Conservation (phyloP, 805 yeast genomes). For the Starmerella potacharoeniae region DNA sequence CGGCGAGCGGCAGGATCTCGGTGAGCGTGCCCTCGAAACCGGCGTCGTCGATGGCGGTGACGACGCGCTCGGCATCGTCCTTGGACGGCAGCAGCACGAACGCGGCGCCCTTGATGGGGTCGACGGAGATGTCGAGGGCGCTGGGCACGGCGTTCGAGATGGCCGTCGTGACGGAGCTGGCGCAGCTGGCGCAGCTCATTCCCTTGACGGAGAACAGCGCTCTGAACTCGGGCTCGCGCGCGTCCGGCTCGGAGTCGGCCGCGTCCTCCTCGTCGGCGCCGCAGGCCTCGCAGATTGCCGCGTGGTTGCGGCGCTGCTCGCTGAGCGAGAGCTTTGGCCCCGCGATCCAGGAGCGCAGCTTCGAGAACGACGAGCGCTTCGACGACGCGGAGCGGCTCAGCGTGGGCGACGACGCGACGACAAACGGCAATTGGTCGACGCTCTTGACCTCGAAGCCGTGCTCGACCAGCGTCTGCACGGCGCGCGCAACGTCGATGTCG, state of each 20-base stretch:
- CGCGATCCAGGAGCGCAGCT: background rate
- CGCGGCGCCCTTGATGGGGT: conserved; percentile 42
- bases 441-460: conserved; percentile 24
- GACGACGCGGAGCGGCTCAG: background rate
- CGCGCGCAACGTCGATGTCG: conserved; percentile 10
- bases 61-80: conserved; percentile 39
- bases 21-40: conserved; percentile 42
- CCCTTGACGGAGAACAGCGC: conserved; percentile 51
- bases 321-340: background rate
- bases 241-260: background rate
- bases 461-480: conserved; percentile 16
- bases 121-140: conserved; percentile 37
- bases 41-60: conserved; percentile 37
- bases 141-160: conserved; percentile 27
- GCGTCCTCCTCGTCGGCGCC: background rate
- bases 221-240: conserved; percentile 26
- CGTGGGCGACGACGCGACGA: background rate
- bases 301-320: conserved; percentile 14
- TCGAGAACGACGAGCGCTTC: background rate
- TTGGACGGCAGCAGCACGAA: conserved; percentile 43
- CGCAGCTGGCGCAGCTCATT: conserved; percentile 60
- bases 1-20: conserved; percentile 49
- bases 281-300: conserved; percentile 19
- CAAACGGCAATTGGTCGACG: conserved; percentile 11
- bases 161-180: conserved; percentile 39